These are phyloP conservation scores for Gryganskiella cystojenkinii DNA, from an alignment of 192 early-diverging fungal species.

Conservation along the genomic window DNA sequence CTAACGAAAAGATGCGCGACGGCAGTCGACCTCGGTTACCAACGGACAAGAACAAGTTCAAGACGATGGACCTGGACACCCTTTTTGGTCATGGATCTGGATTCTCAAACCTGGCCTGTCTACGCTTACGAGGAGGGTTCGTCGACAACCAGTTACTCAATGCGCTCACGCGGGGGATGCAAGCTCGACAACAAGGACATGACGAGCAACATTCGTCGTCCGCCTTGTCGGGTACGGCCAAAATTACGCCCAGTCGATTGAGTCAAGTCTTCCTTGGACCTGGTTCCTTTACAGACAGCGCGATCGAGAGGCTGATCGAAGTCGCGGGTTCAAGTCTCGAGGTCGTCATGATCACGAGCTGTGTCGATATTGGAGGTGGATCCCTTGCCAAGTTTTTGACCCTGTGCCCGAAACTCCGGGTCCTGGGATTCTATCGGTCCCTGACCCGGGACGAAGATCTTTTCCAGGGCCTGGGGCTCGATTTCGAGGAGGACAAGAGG, in stretches of 20 bases:
- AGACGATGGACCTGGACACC: constrained; percentile 22
- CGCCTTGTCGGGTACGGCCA: neutral
- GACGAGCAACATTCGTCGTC: too few relatives aligned
- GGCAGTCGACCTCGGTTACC: too few relatives aligned
- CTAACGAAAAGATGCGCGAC: constrained; percentile 44
- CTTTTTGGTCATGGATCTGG: constrained; percentile 16
- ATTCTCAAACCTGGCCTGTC: constrained; percentile 20
- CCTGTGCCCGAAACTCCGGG: constrained; percentile 35
- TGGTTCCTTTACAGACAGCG: constrained; percentile 44
- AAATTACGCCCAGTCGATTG: constrained; percentile 7
- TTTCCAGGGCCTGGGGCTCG: constrained; percentile 29
- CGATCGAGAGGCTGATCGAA: constrained; percentile 35
- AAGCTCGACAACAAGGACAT: neutral
- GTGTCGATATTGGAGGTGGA: constrained; percentile 45
- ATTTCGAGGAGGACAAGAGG: neutral
- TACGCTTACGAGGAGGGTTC: constrained; percentile 40
- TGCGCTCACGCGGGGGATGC: constrained; percentile 28
- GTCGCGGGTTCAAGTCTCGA: constrained; percentile 26
- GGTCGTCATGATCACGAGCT: constrained; percentile 40
- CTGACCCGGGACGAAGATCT: constrained; percentile 34
- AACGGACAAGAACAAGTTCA: neutral
- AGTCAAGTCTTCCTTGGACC: constrained; percentile 45
- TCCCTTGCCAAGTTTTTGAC: constrained; percentile 37
- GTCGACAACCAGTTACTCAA: constrained; percentile 41
- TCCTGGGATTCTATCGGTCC: constrained; percentile 29